These are phyloP conservation scores for Avena insularis DNA, from an alignment of 176 grass and related monocot genomes.

Conservation along the genomic window DNA sequence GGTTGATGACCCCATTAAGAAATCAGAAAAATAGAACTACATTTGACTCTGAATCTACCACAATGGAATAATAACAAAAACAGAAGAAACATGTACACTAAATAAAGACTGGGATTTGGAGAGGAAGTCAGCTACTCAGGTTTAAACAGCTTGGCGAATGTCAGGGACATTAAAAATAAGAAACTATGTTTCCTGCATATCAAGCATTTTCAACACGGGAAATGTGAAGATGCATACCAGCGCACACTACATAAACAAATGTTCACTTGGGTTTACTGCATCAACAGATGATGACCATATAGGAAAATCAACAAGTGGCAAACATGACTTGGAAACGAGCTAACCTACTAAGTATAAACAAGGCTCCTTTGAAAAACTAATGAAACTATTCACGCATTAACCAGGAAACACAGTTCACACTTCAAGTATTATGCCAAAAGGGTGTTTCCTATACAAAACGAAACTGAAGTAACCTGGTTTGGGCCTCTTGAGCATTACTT, in stretches of 20 bases:
- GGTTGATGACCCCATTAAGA: too few relatives aligned
- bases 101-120: neutral
- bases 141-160: conserved; percentile 12
- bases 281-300: conserved; percentile 17
- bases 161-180: conserved; percentile 22
- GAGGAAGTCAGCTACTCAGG: neutral
- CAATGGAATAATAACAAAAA: conserved; percentile 3
- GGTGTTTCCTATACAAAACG: neutral
- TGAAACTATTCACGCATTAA: conserved; percentile 27
- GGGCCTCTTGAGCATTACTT: neutral
- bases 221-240: conserved; percentile 7
- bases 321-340: neutral
- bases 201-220: neutral
- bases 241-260: neutral
- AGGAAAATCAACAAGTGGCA: conserved; percentile 17
- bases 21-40: too few relatives aligned
- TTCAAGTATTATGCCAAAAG: conserved; percentile 4
- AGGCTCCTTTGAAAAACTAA: conserved; percentile 21
- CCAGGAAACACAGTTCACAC: conserved; percentile 13
- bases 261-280: conserved; percentile 9
- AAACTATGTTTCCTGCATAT: neutral
- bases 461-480: neutral
- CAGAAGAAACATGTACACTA: neutral
- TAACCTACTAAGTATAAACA: conserved; percentile 34
- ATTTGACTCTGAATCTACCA: too few relatives aligned